Percentiles rank a stretch among this genome's conserved stretches.
These are phyloP conservation scores for Globisporangium lucens DNA, from an alignment of 352 stramenopile genomes.

Conservation along the genomic window DNA sequence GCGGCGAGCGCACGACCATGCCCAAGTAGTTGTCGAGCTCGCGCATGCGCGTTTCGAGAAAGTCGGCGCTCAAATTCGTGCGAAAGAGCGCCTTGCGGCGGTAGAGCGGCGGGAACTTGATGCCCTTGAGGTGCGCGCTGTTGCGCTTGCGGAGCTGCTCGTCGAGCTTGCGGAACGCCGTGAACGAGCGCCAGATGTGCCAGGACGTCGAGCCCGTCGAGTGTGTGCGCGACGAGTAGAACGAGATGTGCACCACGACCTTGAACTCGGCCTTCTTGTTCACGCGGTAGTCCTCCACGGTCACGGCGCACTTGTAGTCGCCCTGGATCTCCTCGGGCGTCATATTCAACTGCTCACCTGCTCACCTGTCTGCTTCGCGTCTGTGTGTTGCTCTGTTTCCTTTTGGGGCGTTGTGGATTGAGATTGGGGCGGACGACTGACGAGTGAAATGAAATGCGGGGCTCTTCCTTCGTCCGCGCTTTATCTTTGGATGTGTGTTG, in stretches of 20 bases:
- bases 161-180: constrained; percentile 78
- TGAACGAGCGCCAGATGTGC: constrained; percentile 84
- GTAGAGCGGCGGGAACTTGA: constrained; percentile 82
- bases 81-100: constrained; percentile 66
- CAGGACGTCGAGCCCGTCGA: constrained; percentile 61
- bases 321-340: constrained; percentile 81
- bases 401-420: no score
- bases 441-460: no score
- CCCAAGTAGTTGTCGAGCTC: constrained; percentile 80
- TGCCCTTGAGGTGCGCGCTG: constrained; percentile 67
- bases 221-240: constrained; percentile 75
- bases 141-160: constrained; percentile 77
- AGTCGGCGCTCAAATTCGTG: constrained; percentile 58
- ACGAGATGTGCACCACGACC: constrained; percentile 60
- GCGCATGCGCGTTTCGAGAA: constrained; percentile 52
- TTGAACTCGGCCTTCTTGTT: constrained; percentile 84
- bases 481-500: no score
- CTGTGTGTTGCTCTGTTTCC: no score
- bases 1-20: constrained; percentile 51
- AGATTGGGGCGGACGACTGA: no score
- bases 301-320: constrained; percentile 60
- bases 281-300: constrained; percentile 69
- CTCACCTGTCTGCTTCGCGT: no score
- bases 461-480: no score
- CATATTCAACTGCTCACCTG: constrained; percentile 25